Percentiles rank a stretch among this genome's conserved stretches.
Evolutionary conservation across 2,329 filamentous ascomycete species (phyloP).

Genomic region (Dryadomyces sulphureus): DNA sequence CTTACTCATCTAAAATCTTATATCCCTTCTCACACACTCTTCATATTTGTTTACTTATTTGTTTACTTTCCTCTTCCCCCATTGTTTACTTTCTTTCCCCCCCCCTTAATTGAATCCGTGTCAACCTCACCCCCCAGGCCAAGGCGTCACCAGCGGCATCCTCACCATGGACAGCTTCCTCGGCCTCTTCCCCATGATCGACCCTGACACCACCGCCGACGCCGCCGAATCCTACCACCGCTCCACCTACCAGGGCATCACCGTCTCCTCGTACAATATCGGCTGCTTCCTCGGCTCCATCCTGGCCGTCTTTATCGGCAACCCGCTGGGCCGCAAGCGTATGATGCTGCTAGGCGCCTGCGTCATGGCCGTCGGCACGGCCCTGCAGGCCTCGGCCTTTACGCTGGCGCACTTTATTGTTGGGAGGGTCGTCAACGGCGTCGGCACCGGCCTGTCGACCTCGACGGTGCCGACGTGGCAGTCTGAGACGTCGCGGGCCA

Average conservation of each 20-base stretch:
- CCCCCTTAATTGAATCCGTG: no score
- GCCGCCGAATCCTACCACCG: slow-evolving; percentile 22
- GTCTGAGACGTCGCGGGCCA: slow-evolving; percentile 40
- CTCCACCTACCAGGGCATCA: slow-evolving; percentile 32
- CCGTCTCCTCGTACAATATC: slow-evolving; percentile 19
- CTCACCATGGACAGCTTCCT: slow-evolving; percentile 53
- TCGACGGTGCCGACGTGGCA: slow-evolving; percentile 43
- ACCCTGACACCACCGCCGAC: slow-evolving; percentile 22
- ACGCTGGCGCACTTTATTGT: slow-evolving; percentile 26
- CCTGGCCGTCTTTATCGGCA: slow-evolving; percentile 19
- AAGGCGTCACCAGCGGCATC: slow-evolving; percentile 63
- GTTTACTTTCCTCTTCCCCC: no score
- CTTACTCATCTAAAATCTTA: no score
- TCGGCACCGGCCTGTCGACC: slow-evolving; percentile 26
- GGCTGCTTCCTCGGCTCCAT: slow-evolving; percentile 18
- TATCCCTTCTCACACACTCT: no score
- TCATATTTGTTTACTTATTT: no score
- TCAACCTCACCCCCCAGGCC: no score
- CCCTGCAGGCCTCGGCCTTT: slow-evolving; percentile 24
- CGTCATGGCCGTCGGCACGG: slow-evolving; percentile 28
- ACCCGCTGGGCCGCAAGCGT: slow-evolving; percentile 24
- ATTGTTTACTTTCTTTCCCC: no score
- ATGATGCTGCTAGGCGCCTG: slow-evolving; percentile 25
- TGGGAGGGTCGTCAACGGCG: slow-evolving; percentile 28
- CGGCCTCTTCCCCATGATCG: slow-evolving; percentile 35